Evolutionary conservation across 1,284 basidiomycete species (phyloP).

Genomic region (Cutaneotrichosporon sp.): DNA sequence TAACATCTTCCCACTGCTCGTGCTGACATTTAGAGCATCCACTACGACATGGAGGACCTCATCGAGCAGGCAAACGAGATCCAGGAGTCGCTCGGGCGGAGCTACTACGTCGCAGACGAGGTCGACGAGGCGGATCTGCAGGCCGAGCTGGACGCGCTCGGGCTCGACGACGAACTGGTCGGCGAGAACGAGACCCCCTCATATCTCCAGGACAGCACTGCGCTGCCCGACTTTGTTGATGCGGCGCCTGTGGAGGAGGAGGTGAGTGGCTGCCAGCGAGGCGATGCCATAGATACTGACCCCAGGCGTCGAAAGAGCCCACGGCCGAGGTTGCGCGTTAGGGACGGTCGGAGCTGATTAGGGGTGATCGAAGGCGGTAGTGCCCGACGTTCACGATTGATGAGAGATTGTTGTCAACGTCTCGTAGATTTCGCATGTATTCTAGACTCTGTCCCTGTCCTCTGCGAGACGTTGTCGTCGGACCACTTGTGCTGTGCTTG

Average conservation of each 20-base stretch:
- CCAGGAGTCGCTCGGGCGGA: constrained; percentile 86
- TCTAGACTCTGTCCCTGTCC: neutral
- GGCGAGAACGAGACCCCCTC: constrained; percentile 81
- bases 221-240: constrained; percentile 84
- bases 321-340: constrained; percentile 30
- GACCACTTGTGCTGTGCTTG: too few species aligned
- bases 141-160: constrained; percentile 87
- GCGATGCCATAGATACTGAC: neutral
- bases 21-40: constrained; percentile 82
- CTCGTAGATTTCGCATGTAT: neutral
- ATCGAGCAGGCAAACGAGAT: constrained; percentile 97
- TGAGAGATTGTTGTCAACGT: neutral
- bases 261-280: constrained; percentile 27
- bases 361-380: neutral
- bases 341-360: neutral
- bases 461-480: neutral
- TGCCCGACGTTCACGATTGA: neutral
- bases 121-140: constrained; percentile 95
- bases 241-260: constrained; percentile 58
- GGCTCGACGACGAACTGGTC: constrained; percentile 59
- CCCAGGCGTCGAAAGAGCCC: constrained; percentile 7
- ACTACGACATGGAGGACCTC: constrained; percentile 97
- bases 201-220: constrained; percentile 77
- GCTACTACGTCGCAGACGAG: constrained; percentile 95
- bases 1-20: too few species aligned